These are phyloP conservation scores for Ceratobasidium sp. DNA, from an alignment of 1,284 basidiomycete species.

Conservation along the genomic window DNA sequence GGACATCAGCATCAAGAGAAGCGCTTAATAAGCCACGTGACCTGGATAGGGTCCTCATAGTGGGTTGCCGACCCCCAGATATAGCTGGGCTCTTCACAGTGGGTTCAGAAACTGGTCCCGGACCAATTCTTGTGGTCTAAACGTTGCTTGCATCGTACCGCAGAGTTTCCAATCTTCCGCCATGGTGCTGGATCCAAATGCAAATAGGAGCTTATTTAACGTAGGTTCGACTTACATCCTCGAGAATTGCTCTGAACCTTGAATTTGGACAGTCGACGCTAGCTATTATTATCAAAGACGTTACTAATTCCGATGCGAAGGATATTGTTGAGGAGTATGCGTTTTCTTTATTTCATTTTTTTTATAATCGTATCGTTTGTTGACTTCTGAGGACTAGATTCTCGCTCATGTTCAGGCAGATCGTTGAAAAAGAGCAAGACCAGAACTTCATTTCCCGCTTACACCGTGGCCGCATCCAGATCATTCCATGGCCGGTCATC, in stretches of 20 bases:
- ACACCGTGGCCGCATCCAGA: conserved; percentile 76
- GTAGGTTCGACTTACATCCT: conserved; percentile 47
- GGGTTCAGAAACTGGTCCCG: neutral
- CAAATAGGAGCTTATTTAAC: conserved; percentile 70
- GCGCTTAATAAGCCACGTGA: too few species aligned
- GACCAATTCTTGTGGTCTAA: neutral
- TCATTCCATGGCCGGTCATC: conserved; percentile 71
- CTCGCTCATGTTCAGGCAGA: conserved; percentile 67
- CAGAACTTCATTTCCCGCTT: conserved; percentile 73
- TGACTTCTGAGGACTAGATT: too few species aligned
- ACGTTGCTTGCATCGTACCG: conserved; percentile 51
- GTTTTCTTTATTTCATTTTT: too few species aligned
- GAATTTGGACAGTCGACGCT: conserved; percentile 62
- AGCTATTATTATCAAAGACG: conserved; percentile 77
- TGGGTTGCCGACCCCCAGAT: conserved; percentile 24
- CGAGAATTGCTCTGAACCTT: conserved; percentile 57
- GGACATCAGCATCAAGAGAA: too few species aligned
- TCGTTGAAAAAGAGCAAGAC: conserved; percentile 72
- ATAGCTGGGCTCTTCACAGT: conserved; percentile 68
- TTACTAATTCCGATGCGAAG: conserved; percentile 69
- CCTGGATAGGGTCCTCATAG: too few species aligned
- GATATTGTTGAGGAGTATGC: conserved; percentile 66
- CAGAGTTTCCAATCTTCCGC: conserved; percentile 76
- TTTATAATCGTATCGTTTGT: too few species aligned
- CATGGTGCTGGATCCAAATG: conserved; percentile 69